Evolutionary conservation across 2,329 filamentous ascomycete genomes (phyloP).

Genomic region (Verticillium dahliae): DNA sequence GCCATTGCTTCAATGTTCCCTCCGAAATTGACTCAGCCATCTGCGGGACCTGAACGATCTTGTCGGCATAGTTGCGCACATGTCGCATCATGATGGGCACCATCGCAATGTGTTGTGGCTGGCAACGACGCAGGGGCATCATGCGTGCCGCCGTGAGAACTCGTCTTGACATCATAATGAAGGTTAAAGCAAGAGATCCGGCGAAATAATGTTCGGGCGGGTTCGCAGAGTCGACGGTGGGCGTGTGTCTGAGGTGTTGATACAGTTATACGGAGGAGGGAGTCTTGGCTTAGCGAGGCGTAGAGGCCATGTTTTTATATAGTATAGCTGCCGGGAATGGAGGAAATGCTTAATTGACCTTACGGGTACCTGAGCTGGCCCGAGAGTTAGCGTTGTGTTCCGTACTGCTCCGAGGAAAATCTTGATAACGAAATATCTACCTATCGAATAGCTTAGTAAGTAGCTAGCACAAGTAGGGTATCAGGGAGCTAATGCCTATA

Average conservation of each 20-base stretch:
- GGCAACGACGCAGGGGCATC: constrained; percentile 34
- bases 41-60: constrained; percentile 84
- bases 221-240: no score
- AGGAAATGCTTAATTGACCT: no score
- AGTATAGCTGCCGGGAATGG: no score
- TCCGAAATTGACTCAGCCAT: constrained; percentile 99
- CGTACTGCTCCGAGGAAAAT: no score
- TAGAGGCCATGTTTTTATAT: no score
- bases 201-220: no score
- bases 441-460: neutral
- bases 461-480: neutral
- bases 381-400: no score
- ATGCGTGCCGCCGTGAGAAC: constrained; percentile 35
- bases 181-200: neutral
- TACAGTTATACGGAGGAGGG: no score
- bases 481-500: no score
- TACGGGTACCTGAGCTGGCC: no score
- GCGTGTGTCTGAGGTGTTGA: no score
- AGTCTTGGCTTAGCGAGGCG: no score
- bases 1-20: constrained; percentile 92
- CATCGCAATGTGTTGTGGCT: constrained; percentile 14
- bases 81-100: constrained; percentile 40
- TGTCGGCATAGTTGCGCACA: constrained; percentile 66
- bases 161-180: constrained; percentile 36
- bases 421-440: neutral